Percentiles rank a stretch among this genome's conserved stretches.
These are phyloP conservation scores for Populus davidiana DNA, from an alignment of 345 rosid genomes.

Conservation along the genomic window DNA sequence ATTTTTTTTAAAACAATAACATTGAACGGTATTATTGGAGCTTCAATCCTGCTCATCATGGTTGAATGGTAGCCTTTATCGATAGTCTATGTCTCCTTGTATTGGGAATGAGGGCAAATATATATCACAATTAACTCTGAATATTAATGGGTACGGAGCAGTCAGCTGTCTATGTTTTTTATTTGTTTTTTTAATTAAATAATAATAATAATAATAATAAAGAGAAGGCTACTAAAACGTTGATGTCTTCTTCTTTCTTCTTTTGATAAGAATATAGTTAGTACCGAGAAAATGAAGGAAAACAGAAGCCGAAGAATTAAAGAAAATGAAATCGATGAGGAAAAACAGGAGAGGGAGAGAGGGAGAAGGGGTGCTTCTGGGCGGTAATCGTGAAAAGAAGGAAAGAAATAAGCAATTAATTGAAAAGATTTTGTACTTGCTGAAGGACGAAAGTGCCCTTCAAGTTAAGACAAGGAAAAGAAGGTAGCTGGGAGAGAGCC, in stretches of 20 bases:
- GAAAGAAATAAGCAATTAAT: not conserved
- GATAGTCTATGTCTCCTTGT: too few relatives aligned
- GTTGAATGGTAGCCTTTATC: too few relatives aligned
- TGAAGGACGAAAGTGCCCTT: conserved; percentile 19
- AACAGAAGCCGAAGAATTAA: not conserved
- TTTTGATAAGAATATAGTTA: not conserved
- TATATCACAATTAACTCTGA: too few relatives aligned
- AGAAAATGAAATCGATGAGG: not conserved
- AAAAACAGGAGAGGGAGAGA: not conserved
- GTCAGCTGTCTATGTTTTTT: too few relatives aligned
- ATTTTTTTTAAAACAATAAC: too few relatives aligned
- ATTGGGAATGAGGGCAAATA: too few relatives aligned
- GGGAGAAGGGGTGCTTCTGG: not conserved
- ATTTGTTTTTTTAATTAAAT: too few relatives aligned
- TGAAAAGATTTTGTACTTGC: not conserved
- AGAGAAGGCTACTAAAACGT: not conserved
- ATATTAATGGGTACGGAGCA: too few relatives aligned
- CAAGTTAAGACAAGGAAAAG: not conserved
- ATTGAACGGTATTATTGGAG: too few relatives aligned
- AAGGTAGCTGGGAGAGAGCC: conserved; percentile 36
- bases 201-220: not conserved
- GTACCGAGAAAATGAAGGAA: not conserved
- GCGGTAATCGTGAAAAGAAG: too few relatives aligned
- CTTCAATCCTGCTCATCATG: too few relatives aligned
- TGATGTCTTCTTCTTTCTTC: not conserved